Conservation (phyloP, 2,329 filamentous ascomycete genomes). For the Neofusicoccum kwambonambiense region DNA sequence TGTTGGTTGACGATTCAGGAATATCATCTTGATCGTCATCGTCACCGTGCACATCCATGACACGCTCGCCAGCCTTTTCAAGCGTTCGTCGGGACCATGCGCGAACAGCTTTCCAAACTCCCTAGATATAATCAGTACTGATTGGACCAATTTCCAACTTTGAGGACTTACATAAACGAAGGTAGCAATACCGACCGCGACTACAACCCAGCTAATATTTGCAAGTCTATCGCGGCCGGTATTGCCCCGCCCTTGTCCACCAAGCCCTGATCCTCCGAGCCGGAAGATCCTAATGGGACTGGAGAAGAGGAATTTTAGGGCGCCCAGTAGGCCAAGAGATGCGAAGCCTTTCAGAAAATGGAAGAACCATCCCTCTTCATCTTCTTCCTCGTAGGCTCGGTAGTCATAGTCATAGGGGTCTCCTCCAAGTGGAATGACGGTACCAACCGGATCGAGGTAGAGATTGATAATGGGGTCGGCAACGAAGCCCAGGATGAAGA, state of each 20-base stretch:
- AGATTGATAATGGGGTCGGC: conserved; percentile 90
- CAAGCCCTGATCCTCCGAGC: conserved; percentile 55
- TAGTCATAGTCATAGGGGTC: conserved; percentile 1
- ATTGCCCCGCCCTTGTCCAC: conserved; percentile 51
- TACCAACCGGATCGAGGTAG: conserved; percentile 68
- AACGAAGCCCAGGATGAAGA: conserved; percentile 86
- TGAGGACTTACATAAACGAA: conserved; percentile 67
- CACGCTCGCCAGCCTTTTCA: conserved; percentile 72
- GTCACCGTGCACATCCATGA: conserved; percentile 75
- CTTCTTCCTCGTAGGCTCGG: conserved; percentile 40
- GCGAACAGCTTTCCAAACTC: conserved; percentile 76
- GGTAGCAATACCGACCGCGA: conserved; percentile 76
- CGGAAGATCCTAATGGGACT: conserved; percentile 67
- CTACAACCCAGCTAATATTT: conserved; percentile 74
- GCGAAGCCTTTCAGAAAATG: conserved; percentile 89
- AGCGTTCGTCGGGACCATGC: conserved; percentile 71
- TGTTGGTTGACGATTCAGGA: background rate
- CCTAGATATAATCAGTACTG: conserved; percentile 14
- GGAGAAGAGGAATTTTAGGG: conserved; percentile 74
- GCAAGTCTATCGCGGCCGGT: conserved; percentile 76
- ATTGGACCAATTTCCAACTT: background rate
- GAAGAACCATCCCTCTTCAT: conserved; percentile 65
- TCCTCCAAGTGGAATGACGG: conserved; percentile 1
- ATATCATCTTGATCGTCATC: conserved; percentile 51
- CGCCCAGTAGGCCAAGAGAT: conserved; percentile 83